Conservation (phyloP, 2,329 filamentous ascomycete species). For the Plectosphaerella sp. region DNA sequence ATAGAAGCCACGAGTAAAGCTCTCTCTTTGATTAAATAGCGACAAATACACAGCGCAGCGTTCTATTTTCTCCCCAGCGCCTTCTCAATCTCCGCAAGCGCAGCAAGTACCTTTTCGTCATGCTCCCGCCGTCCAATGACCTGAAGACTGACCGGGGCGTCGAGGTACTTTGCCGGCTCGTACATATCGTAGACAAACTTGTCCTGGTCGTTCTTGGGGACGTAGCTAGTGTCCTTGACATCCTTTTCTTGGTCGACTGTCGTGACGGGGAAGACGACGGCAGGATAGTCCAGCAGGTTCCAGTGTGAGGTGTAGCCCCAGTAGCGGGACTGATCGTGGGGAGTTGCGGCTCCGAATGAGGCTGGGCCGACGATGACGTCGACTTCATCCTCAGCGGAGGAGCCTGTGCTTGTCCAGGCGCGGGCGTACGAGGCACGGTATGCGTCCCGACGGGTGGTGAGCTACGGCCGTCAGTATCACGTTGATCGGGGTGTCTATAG, state of each 20-base stretch:
- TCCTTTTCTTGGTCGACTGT: constrained; percentile 14
- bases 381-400: constrained; percentile 17
- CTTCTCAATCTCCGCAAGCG: not conserved
- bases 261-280: constrained; percentile 53
- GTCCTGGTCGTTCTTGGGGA: constrained; percentile 30
- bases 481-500: not conserved
- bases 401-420: constrained; percentile 11
- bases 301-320: constrained; percentile 65
- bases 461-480: not conserved
- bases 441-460: constrained; percentile 12
- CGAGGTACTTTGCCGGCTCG: constrained; percentile 38
- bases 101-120: constrained; percentile 32
- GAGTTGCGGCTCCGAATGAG: constrained; percentile 37
- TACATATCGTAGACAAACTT: constrained; percentile 18
- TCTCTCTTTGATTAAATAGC: too few species aligned
- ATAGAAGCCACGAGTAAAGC: too few species aligned
- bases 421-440: constrained; percentile 13
- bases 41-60: too few species aligned
- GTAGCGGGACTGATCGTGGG: constrained; percentile 29
- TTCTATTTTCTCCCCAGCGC: not conserved
- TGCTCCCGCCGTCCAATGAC: constrained; percentile 47
- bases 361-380: constrained; percentile 48
- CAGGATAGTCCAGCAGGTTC: constrained; percentile 67
- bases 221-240: constrained; percentile 4
- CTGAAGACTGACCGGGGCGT: constrained; percentile 47